phyloP scores from a whole-genome alignment of 1,284 basidiomycete genomes.

The Leccinum colubrinum region DNA sequence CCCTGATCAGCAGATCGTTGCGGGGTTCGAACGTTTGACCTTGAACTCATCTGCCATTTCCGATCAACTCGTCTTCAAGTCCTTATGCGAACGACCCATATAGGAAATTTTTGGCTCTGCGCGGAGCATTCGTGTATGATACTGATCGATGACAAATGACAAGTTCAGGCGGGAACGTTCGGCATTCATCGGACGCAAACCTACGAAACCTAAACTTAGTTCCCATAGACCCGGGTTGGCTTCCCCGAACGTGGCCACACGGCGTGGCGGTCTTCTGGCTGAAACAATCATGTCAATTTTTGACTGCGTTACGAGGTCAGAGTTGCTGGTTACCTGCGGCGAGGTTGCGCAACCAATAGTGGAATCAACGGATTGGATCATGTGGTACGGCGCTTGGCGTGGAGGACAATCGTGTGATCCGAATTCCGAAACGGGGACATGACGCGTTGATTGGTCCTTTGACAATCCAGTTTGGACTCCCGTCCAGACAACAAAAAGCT shows the following conservation, averaged over 20 bases:
- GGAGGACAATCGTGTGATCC: neutral
- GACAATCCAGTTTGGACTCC: neutral
- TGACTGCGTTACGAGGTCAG: neutral
- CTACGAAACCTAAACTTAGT: neutral
- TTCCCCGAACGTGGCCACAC: neutral
- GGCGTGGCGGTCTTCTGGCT: neutral
- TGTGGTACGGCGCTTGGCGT: neutral
- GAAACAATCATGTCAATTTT: neutral
- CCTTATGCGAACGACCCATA: constrained; percentile 1
- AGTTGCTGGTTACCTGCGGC: neutral
- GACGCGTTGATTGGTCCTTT: neutral
- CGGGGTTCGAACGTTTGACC: neutral
- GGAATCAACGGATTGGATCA: neutral
- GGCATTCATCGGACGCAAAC: neutral
- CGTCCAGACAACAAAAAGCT: neutral
- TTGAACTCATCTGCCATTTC: neutral
- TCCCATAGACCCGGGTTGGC: neutral
- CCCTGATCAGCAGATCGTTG: neutral
- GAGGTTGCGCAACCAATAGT: neutral
- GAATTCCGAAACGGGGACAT: neutral
- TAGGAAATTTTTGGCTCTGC: neutral
- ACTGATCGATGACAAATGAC: neutral
- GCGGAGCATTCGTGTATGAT: neutral
- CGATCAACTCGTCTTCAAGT: neutral
- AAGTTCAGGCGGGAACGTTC: neutral